Evolutionary conservation across 2,329 filamentous ascomycete species (phyloP).

Genomic region (Atkinsonella hypoxylon): DNA sequence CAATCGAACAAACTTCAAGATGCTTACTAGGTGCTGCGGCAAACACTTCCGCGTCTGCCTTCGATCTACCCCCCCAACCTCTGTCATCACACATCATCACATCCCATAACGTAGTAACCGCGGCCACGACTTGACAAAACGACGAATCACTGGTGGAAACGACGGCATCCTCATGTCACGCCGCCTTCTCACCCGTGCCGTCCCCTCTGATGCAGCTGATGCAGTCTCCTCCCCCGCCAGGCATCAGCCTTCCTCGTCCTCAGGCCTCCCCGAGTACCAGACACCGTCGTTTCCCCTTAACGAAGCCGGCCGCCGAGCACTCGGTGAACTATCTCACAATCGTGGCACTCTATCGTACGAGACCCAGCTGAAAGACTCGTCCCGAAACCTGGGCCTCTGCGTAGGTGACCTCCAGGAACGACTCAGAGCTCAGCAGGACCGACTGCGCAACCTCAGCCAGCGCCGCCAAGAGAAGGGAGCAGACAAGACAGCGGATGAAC

Average conservation of each 20-base stretch:
- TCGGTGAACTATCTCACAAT: constrained; percentile 31
- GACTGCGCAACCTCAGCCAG: constrained; percentile 19
- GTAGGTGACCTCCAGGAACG: constrained; percentile 40
- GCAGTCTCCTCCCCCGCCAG: constrained; percentile 4
- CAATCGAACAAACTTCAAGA: not conserved
- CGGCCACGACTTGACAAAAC: not conserved
- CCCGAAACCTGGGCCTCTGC: constrained; percentile 29
- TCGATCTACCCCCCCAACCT: not conserved
- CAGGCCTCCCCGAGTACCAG: constrained; percentile 36
- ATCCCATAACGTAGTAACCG: not conserved
- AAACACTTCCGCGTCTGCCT: constrained; percentile 1
- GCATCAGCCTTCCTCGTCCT: constrained; percentile 8
- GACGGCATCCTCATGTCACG: constrained; percentile 19
- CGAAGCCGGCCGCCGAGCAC: constrained; percentile 23
- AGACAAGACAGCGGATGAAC: constrained; percentile 24
- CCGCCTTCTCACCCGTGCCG: constrained; percentile 18
- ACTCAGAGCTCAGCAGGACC: constrained; percentile 23
- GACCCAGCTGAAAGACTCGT: constrained; percentile 32
- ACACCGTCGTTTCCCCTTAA: constrained; percentile 34
- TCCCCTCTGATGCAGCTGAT: constrained; percentile 7
- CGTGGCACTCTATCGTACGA: constrained; percentile 31
- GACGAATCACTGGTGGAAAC: not conserved
- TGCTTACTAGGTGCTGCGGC: not conserved
- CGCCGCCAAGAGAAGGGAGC: constrained; percentile 26
- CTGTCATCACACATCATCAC: not conserved